Conservation (phyloP, 2,329 filamentous ascomycete genomes). For the Curvularia hawaiiensis region DNA sequence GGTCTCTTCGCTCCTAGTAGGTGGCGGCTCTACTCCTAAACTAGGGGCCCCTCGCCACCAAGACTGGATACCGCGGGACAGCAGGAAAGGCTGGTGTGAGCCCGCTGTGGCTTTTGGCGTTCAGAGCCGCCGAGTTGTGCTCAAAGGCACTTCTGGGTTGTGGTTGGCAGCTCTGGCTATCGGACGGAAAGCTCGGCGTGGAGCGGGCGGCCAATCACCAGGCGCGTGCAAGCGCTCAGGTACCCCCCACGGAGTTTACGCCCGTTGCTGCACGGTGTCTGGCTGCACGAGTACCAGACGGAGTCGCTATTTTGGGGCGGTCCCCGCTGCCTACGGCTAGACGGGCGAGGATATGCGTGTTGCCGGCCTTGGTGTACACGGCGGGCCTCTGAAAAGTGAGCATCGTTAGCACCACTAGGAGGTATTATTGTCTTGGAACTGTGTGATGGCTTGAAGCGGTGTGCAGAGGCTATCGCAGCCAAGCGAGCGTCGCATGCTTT, state of each 20-base stretch:
- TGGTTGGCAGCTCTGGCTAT: slow-evolving; percentile 41
- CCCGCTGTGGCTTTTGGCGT: slow-evolving; percentile 26
- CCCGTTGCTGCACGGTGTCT: slow-evolving; percentile 27
- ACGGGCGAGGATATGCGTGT: slow-evolving; percentile 9
- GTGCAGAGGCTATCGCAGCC: slow-evolving; percentile 23
- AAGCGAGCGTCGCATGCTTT: slow-evolving; percentile 3
- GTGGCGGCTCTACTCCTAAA: slow-evolving; percentile 22
- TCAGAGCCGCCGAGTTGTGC: slow-evolving; percentile 37
- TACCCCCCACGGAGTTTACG: slow-evolving; percentile 24
- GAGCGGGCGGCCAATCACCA: slow-evolving; percentile 35
- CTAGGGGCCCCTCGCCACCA: slow-evolving; percentile 9
- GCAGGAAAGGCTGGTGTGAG: slow-evolving; percentile 23
- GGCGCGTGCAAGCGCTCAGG: slow-evolving; percentile 37
- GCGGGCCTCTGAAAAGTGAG: slow-evolving; percentile 8
- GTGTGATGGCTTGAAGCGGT: slow-evolving; percentile 27
- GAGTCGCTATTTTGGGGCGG: slow-evolving; percentile 34
- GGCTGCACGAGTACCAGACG: slow-evolving; percentile 27
- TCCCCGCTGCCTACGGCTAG: slow-evolving; percentile 12
- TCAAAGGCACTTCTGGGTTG: slow-evolving; percentile 30
- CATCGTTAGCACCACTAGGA: slow-evolving; percentile 20
- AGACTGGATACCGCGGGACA: not conserved
- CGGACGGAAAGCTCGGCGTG: slow-evolving; percentile 16
- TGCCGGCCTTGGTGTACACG: slow-evolving; percentile 21
- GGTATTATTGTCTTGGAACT: slow-evolving; percentile 36
- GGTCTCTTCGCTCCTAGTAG: slow-evolving; percentile 15